These are phyloP conservation scores for Colletotrichum sp. DNA, from an alignment of 2,329 filamentous ascomycete species.

Conservation along the genomic window DNA sequence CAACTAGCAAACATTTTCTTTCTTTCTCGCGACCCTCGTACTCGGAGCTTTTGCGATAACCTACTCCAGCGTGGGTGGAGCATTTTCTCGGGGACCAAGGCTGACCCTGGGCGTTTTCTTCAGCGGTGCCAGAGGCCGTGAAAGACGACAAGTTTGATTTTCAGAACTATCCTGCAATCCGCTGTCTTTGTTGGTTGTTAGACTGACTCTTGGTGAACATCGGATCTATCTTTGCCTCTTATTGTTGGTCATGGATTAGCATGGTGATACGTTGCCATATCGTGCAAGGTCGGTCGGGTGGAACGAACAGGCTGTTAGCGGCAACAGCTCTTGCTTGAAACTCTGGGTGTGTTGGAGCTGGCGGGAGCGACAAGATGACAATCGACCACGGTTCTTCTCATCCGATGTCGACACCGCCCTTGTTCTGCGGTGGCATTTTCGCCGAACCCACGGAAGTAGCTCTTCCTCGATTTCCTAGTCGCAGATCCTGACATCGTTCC, in stretches of 20 bases:
- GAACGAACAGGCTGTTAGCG: neutral
- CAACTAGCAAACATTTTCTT: neutral
- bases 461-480: neutral
- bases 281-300: neutral
- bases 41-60: neutral
- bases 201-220: neutral
- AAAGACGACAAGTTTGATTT: neutral
- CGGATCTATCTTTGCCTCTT: neutral
- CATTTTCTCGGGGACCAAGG: neutral
- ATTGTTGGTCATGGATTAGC: neutral
- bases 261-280: neutral
- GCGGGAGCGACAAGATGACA: neutral
- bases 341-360: neutral
- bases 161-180: neutral
- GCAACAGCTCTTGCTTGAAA: neutral
- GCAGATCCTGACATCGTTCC: neutral
- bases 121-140: neutral
- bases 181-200: neutral
- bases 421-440: neutral
- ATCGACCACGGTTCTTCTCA: neutral
- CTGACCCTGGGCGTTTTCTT: neutral
- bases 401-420: neutral
- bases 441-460: neutral
- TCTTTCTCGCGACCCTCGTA: neutral
- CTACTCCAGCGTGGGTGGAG: neutral